Evolutionary conservation across 345 rosid species (phyloP), one percentile per base, ranked within the genome.

Genomic region (Citropsis articulata): DNA sequence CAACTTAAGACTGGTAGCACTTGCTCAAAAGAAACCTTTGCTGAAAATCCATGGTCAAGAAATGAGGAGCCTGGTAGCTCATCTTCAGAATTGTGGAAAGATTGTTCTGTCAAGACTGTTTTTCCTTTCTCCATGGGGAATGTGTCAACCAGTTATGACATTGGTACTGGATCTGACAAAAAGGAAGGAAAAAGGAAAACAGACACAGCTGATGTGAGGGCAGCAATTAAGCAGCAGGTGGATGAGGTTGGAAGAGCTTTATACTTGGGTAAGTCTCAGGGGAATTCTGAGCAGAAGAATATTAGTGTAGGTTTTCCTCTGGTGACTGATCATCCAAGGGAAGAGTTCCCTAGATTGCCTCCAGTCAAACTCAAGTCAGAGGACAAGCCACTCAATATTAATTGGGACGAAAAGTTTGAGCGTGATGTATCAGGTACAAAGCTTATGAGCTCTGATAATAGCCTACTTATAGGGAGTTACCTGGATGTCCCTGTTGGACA

Each of bases 301-400:
- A 78, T 80, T n/a, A 80, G 81, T 78, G 72, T 88, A 53, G 86
- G 87, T 67, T 90, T 88, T 77, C 84, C 98, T 24, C 87, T 85
- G 84, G 78, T 82, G 65, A 80, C 87, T 82, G 95, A 88, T 83
- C 83, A 85, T 76, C 78, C 89, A 38, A 94, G 87, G 86, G 98
- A 97, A 84, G 98, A 94, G 81, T 87, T 86, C 53, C 99, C 99
- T 63, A 88, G 97, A 87, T 88, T 97, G 82, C 95, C 99, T 73
- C 99, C 98, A 3, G 99, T 97, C 79, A 97, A 88, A 84, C 94
- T 97, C 66, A 97, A 94, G 84, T 94, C 97, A 9, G 99, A 91
- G 80, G 98, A 97, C 78, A 94, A 91, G 73, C 79, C 91, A n/a
- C 74, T 88, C 71, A 84, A 80, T 79, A 78, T 89, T 75, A 90